These are phyloP conservation scores for Dendrostoma leiphaemia DNA, from an alignment of 2,329 filamentous ascomycete genomes.

Conservation along the genomic window DNA sequence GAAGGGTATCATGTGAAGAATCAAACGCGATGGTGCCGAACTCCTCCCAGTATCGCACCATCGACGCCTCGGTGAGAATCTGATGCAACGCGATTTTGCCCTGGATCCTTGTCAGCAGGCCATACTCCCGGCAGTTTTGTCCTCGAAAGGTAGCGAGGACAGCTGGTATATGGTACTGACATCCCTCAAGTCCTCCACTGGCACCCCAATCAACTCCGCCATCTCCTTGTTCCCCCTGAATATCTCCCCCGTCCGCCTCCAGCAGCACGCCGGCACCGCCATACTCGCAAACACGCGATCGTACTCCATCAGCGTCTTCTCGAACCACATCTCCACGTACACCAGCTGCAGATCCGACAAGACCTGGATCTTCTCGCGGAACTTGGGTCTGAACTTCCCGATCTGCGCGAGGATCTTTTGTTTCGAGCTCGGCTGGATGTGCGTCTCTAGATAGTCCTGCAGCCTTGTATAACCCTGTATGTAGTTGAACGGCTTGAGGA, in stretches of 20 bases:
- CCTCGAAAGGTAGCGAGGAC: too few species aligned
- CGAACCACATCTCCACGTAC: conserved; percentile 98
- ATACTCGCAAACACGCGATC: conserved; percentile 98
- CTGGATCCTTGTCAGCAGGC: conserved; percentile 42
- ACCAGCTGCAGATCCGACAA: conserved; percentile 93
- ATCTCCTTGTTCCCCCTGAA: conserved; percentile 98
- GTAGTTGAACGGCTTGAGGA: conserved; percentile 97
- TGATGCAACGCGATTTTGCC: conserved; percentile 94
- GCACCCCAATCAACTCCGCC: conserved; percentile 92
- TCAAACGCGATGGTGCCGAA: conserved; percentile 98
- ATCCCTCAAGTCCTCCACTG: conserved; percentile 86
- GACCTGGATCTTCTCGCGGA: conserved; percentile 88
- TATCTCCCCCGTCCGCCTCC: conserved; percentile 94
- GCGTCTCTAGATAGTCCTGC: conserved; percentile 85
- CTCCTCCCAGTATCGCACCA: conserved; percentile 98
- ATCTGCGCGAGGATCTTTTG: conserved; percentile 90
- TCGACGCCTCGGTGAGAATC: conserved; percentile 89
- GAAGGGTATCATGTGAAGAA: conserved; percentile 85
- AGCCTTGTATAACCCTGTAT: conserved; percentile 92
- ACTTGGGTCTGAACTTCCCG: conserved; percentile 91
- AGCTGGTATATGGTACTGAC: conserved; percentile 54
- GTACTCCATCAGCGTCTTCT: conserved; percentile 93
- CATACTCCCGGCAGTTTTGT: too few species aligned
- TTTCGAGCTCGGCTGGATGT: conserved; percentile 78
- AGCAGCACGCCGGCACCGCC: conserved; percentile 97